Percentiles rank a stretch among this genome's conserved stretches.
These are phyloP conservation scores for Wickerhamiella alocasiicola DNA, from an alignment of 805 yeast species.

Conservation along the genomic window DNA sequence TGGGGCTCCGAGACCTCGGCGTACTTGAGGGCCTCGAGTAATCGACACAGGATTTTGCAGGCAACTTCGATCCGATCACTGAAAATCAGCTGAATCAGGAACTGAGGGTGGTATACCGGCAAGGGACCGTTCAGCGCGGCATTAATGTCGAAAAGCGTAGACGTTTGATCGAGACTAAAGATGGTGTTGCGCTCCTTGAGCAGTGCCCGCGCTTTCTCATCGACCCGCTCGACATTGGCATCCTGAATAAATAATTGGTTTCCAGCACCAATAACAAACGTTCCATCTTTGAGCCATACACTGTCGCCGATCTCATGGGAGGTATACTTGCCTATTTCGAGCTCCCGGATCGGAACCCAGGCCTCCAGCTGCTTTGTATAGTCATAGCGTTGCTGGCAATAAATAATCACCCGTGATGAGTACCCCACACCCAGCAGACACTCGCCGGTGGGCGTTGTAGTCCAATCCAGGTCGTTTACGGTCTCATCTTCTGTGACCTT, in stretches of 20 bases:
- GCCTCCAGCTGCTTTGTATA: conserved; percentile 72
- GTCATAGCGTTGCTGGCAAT: conserved; percentile 76
- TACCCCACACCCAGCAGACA: conserved; percentile 77
- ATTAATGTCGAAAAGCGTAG: conserved; percentile 50
- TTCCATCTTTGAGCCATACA: conserved; percentile 70
- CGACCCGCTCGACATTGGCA: conserved; percentile 45
- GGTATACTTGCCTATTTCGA: conserved; percentile 60
- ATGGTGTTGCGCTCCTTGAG: conserved; percentile 39
- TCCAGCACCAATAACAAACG: conserved; percentile 74
- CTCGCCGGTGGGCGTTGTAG: conserved; percentile 50
- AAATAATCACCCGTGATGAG: conserved; percentile 45
- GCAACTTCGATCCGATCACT: conserved; percentile 47
- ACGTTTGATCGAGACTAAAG: conserved; percentile 13
- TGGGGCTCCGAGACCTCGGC: conserved; percentile 1
- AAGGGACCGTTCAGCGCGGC: conserved; percentile 77
- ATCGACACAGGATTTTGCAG: conserved; percentile 40
- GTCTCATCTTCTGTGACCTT: conserved; percentile 42
- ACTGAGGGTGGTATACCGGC: conserved; percentile 86
- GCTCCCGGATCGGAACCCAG: conserved; percentile 59
- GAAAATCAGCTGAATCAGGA: conserved; percentile 63
- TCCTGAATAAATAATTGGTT: conserved; percentile 81
- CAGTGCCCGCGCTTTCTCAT: conserved; percentile 39
- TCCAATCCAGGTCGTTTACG: conserved; percentile 79
- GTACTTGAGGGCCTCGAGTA: conserved; percentile 42
- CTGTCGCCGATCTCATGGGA: conserved; percentile 80